Evolutionary conservation across 1,284 basidiomycete species (phyloP).

Genomic region (Tetrapyrgos nigripes): DNA sequence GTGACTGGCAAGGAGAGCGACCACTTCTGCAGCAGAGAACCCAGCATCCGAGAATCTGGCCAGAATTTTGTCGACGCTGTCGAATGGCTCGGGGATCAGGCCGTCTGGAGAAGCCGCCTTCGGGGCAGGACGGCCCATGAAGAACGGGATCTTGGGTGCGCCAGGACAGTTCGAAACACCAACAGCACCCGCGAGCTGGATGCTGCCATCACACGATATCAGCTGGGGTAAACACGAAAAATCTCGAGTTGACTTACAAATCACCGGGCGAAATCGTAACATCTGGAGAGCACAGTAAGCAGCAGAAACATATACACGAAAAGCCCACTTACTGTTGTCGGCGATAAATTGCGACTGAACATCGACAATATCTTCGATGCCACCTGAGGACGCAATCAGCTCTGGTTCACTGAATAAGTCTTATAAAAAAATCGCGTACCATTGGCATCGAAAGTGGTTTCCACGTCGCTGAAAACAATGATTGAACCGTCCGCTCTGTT

Average conservation of each 20-base stretch:
- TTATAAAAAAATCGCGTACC: neutral
- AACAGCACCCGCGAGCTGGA: slow-evolving; percentile 35
- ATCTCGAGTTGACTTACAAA: slow-evolving; percentile 32
- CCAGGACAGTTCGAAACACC: slow-evolving; percentile 43
- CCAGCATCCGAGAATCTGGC: slow-evolving; percentile 9
- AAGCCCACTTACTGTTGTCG: slow-evolving; percentile 28
- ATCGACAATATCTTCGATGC: slow-evolving; percentile 44
- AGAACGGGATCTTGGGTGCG: slow-evolving; percentile 43
- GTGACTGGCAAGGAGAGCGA: slow-evolving; percentile 7
- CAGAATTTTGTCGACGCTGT: slow-evolving; percentile 1
- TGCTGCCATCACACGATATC: slow-evolving; percentile 28
- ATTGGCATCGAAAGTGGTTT: neutral
- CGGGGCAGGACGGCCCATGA: slow-evolving; percentile 41
- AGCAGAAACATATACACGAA: neutral
- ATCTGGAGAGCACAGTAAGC: slow-evolving; percentile 9
- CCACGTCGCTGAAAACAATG: slow-evolving; percentile 38
- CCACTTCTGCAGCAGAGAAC: slow-evolving; percentile 1
- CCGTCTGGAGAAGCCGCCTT: slow-evolving; percentile 41
- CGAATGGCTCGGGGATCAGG: slow-evolving; percentile 46
- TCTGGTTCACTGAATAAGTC: neutral
- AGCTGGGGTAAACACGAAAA: neutral
- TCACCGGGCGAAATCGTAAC: slow-evolving; percentile 39
- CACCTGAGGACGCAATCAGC: slow-evolving; percentile 18
- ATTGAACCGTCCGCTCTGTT: slow-evolving; percentile 46
- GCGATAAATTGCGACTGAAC: slow-evolving; percentile 37